Evolutionary conservation across 495 filamentous ascomycete genomes (phyloP).

Genomic region (Amorphotheca resinae): DNA sequence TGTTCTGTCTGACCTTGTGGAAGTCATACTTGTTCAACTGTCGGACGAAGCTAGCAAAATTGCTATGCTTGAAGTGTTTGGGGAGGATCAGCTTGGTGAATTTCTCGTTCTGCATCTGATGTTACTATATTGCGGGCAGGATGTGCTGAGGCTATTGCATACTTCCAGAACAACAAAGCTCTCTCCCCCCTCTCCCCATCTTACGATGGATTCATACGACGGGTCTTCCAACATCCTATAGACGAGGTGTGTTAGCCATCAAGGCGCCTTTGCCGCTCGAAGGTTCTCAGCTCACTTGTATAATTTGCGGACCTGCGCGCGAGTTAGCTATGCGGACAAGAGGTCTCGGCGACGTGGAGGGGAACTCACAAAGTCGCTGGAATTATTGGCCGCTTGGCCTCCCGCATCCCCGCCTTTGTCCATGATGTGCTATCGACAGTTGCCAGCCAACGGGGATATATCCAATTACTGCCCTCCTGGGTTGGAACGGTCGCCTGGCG

Average conservation of each 20-base stretch:
- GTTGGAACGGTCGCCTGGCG: too few species aligned
- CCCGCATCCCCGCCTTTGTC: slow-evolving; percentile 20
- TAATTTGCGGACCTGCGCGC: slow-evolving; percentile 78
- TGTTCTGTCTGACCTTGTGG: slow-evolving; percentile 95
- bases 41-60: slow-evolving; percentile 97
- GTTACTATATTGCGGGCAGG: slow-evolving; percentile 5
- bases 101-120: slow-evolving; percentile 66
- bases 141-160: slow-evolving; percentile 18
- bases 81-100: slow-evolving; percentile 96
- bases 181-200: slow-evolving; percentile 90
- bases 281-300: slow-evolving; percentile 62
- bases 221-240: slow-evolving; percentile 93
- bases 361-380: slow-evolving; percentile 23
- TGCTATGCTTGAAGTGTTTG: slow-evolving; percentile 99
- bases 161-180: slow-evolving; percentile 98
- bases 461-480: not conserved
- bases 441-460: not conserved
- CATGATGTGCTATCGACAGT: slow-evolving; percentile 1
- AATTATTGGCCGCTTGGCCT: slow-evolving; percentile 18
- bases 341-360: not conserved
- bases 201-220: slow-evolving; percentile 79
- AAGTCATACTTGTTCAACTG: slow-evolving; percentile 99
- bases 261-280: not conserved
- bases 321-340: slow-evolving; percentile 1
- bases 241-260: slow-evolving; percentile 19